Evolutionary conservation across 2,329 filamentous ascomycete species (phyloP), one percentile per base, ranked within the genome.

Genomic region (Ploettnerulaceae sp.): DNA sequence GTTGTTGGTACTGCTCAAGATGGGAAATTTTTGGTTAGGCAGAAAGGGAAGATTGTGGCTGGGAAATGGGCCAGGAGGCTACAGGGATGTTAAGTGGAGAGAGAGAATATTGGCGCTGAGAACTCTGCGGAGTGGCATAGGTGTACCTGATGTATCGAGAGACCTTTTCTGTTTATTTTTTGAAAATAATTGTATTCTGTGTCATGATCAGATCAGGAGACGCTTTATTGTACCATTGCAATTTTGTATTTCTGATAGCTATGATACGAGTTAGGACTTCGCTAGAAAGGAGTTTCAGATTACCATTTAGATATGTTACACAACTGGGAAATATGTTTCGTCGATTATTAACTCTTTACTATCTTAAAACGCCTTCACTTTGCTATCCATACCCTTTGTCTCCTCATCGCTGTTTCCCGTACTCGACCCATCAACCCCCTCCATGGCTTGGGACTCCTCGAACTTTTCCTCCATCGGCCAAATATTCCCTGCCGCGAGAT

Each of bases 391-490:
- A 7, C 18, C 33, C 31, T 51, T 52, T 21, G 22, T 37, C n/a
- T 48, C 49, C 37, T 54, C 51, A 21, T 52, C 47, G 28, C 43
- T 42, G 4, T 50, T 24, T 8, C 33, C 35, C 25, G 48, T 8
- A 35, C 48, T 49, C 12, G 41, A 45, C 9, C 37, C 24, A 24
- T 53, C 48, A 24, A 49, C 26, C 9, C 29, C 45, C 32, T 54
- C 50, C 35, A 52, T 38, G 3, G 45, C 46, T 25, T 45, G 31
- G 7, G 25, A 50, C 29, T 53, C 51, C 5, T 52, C 53, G 24
- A 51, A 47, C 20, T 53, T 54, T 18, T 52, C 47, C 14, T 56
- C 50, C 51, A 57, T 56, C 3, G 49, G 51, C 48, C 51, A 57
- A 7, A 54, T 45, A 33, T 44, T 53, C 1, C 54, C 54, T 14